phyloP scores from a whole-genome alignment of 805 yeast species.

The Wickerhamiella dianesei region DNA sequence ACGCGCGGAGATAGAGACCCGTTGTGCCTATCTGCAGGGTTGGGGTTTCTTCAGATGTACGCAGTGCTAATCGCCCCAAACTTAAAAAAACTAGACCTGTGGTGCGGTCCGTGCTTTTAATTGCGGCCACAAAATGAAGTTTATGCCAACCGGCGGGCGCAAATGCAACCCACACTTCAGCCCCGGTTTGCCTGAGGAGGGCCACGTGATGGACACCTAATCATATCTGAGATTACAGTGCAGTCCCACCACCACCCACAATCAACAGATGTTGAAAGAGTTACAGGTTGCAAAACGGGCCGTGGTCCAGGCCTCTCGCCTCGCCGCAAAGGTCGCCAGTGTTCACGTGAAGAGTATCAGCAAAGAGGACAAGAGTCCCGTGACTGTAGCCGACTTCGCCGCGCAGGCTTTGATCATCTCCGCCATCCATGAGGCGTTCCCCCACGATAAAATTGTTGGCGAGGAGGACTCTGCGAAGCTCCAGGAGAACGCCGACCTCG shows the following conservation, averaged over 20 bases:
- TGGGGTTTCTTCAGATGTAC: too few species aligned
- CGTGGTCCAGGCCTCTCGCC: slow-evolving; percentile 69
- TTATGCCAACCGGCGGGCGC: too few species aligned
- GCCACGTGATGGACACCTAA: too few species aligned
- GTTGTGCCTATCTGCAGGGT: too few species aligned
- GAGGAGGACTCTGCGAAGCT: slow-evolving; percentile 79
- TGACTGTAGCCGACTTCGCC: slow-evolving; percentile 87
- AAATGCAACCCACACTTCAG: too few species aligned
- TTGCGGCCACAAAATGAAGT: too few species aligned
- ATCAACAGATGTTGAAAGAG: slow-evolving; percentile 31
- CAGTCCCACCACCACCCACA: too few species aligned
- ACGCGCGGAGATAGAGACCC: not conserved
- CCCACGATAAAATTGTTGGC: slow-evolving; percentile 77
- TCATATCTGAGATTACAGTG: not conserved
- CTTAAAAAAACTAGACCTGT: too few species aligned
- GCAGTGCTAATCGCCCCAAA: too few species aligned
- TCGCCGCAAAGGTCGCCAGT: slow-evolving; percentile 48
- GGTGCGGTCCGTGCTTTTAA: too few species aligned
- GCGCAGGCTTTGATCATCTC: slow-evolving; percentile 88
- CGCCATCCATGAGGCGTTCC: slow-evolving; percentile 67
- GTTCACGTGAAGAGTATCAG: slow-evolving; percentile 32
- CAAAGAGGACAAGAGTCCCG: slow-evolving; percentile 86
- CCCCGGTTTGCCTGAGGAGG: too few species aligned
- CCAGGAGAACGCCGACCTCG: slow-evolving; percentile 36
- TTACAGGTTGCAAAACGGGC: slow-evolving; percentile 74